Base-by-base conservation (phyloP, 2,329 filamentous ascomycete species). In the Paecilomyces fulvus region DNA sequence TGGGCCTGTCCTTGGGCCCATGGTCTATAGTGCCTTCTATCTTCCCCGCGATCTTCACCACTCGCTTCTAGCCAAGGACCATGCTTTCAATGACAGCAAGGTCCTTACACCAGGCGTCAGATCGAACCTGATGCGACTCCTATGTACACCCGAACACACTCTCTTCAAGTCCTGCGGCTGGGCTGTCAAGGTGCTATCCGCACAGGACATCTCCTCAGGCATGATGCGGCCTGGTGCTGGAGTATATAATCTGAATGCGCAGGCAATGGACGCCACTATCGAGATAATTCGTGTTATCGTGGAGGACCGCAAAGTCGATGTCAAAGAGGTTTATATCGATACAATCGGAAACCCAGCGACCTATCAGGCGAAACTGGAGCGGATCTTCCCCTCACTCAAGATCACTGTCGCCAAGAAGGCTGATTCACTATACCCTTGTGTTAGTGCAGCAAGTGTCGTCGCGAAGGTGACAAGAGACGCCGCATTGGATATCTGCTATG, bases 21-120 rank as follows among this genome's bases (percentile, higher is more conserved):
- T 85, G 84, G 82, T 87, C 54, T 86, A 86, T 70, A 81, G 78
- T 52, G 76, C 84, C 31, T 89, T 95, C 62, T 95, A 95, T 53
- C 73, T 89, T 1, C 80, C 84, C 0, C 77, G 85, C 28, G 82
- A 86, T 25, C 70, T 79, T 33, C 81, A 86, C 60, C 85, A 87
- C 67, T 81, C 87, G 1, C 83, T 96, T 28, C 85, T 97, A 21
- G 87, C 89, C 53, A 75, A 83, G 33, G 84, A 85, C 3, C 87
- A 96, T 77, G 88, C 87, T 77, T 96, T 96, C 75, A 88, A 96
- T 78, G 92, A 97, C 79, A 95, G 89, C 70, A 97, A 97, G 76
- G 89, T 91, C 4, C 83, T 97, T 43, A 95, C 88, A 0, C 83
- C 92, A 0, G 77, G 80, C n/a, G 84, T 92, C 37, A 90, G 92